Evolutionary conservation across 148 eudicot genomes (phyloP), one percentile per base, ranked within the genome.

Genomic region (Rhododendron williamsianum): DNA sequence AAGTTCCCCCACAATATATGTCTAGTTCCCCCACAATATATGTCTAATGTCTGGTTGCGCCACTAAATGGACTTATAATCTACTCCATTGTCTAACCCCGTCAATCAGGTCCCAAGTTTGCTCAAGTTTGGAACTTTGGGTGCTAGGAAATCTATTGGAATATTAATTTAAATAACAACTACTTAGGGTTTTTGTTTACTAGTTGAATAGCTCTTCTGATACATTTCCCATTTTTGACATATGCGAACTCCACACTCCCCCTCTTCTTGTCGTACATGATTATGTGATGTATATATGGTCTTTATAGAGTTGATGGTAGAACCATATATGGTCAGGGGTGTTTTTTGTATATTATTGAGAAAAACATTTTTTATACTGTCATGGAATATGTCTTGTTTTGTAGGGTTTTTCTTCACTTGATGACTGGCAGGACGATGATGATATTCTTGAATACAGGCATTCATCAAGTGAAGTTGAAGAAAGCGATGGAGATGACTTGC

Each of bases 381-480:
- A 38, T 54, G 11, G 27, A 33, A 27, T 23, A 3, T 52, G 45
- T 74, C 81, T 85, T 74, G 27, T 60, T 87, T 80, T 76, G 11
- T 84, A 95, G 97, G 93, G 90, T 77, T 72, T 86, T 45, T 90
- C 91, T 54, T 83, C 95, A 51, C 86, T 92, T 48, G 92, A 91
- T 91, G 94, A 94, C 69, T 93, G 94, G 97, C 92, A 82, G n/a
- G 86, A 88, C 77, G 89, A 84, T 85, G 88, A 88, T 84, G 89
- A 86, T 30, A 43, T 85, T 86, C 78, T 86, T 80, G 93, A 88
- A 71, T 88, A 91, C 85, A 65, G 86, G 69, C 81, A 84, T 80
- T 92, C 94, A 69, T 91, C 98, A 67, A 93, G 96, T 87, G 97
- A 94, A 18, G 96, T 92, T 63, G 99, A 96, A 86, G 97, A 93